Evolutionary conservation across 2,329 filamentous ascomycete species (phyloP).

Genomic region (Fusarium dlaminii): DNA sequence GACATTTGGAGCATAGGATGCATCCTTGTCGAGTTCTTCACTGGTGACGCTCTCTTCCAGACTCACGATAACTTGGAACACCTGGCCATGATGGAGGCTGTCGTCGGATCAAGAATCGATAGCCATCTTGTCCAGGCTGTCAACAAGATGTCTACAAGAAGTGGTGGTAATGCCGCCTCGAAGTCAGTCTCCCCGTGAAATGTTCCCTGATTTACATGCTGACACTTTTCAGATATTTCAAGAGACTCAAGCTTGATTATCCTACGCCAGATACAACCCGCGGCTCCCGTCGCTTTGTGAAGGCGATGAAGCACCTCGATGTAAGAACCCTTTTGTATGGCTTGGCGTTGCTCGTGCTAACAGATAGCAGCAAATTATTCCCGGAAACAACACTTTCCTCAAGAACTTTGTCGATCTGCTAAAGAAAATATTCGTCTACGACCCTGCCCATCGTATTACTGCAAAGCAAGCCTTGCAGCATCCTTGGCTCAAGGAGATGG

Average conservation of each 20-base stretch:
- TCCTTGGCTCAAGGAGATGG: conserved; percentile 73
- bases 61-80: conserved; percentile 79
- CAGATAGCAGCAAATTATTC: conserved; percentile 68
- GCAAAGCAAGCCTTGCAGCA: conserved; percentile 73
- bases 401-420: conserved; percentile 71
- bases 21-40: conserved; percentile 77
- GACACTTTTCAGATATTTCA: conserved; percentile 67
- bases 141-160: conserved; percentile 64
- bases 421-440: conserved; percentile 74
- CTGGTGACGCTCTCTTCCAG: conserved; percentile 76
- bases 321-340: conserved; percentile 53
- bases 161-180: conserved; percentile 67
- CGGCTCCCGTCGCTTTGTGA: conserved; percentile 72
- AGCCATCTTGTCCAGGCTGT: conserved; percentile 61
- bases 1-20: conserved; percentile 81
- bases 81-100: conserved; percentile 79
- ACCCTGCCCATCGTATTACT: conserved; percentile 71
- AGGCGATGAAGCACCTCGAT: conserved; percentile 74
- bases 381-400: conserved; percentile 66
- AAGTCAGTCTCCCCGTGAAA: conserved; percentile 60
- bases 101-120: conserved; percentile 69
- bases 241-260: conserved; percentile 71
- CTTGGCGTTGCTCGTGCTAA: not conserved
- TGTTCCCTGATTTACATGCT: conserved; percentile 18
- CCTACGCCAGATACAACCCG: conserved; percentile 70